These are phyloP conservation scores for Lichtheimia ramosa DNA, from an alignment of 371 early-diverging fungal genomes.

Conservation along the genomic window DNA sequence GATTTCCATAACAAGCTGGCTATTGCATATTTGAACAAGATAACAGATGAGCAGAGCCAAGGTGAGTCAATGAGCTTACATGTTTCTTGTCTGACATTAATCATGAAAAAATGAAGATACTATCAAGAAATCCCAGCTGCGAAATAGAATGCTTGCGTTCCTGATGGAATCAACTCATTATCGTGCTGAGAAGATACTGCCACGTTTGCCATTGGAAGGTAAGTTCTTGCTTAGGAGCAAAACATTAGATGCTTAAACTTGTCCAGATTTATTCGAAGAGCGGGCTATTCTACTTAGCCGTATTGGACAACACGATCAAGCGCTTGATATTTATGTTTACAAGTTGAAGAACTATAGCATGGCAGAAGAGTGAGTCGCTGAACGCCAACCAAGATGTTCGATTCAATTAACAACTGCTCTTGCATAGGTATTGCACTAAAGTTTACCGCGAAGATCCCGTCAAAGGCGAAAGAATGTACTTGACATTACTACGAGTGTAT, in stretches of 20 bases:
- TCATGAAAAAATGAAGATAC: too few species aligned
- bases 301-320: conserved; percentile 86
- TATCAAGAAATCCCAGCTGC: conserved; percentile 7
- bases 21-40: conserved; percentile 66
- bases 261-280: conserved; percentile 73
- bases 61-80: not conserved
- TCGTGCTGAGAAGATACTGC: conserved; percentile 75
- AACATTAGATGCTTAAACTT: not conserved
- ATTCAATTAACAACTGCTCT: too few species aligned
- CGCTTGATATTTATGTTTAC: conserved; percentile 80
- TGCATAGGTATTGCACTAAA: conserved; percentile 68
- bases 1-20: conserved; percentile 82
- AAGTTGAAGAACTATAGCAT: conserved; percentile 69
- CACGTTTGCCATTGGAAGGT: conserved; percentile 75
- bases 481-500: conserved; percentile 65
- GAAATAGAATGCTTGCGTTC: conserved; percentile 58
- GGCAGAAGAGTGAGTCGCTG: conserved; percentile 70
- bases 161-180: conserved; percentile 70
- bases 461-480: conserved; percentile 61
- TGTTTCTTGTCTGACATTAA: too few species aligned
- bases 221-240: conserved; percentile 2
- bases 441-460: conserved; percentile 59
- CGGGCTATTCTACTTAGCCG: conserved; percentile 81
- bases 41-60: conserved; percentile 7
- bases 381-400: too few species aligned